Conservation (phyloP, 139 green algal genomes). For the Asterochloris erici region DNA sequence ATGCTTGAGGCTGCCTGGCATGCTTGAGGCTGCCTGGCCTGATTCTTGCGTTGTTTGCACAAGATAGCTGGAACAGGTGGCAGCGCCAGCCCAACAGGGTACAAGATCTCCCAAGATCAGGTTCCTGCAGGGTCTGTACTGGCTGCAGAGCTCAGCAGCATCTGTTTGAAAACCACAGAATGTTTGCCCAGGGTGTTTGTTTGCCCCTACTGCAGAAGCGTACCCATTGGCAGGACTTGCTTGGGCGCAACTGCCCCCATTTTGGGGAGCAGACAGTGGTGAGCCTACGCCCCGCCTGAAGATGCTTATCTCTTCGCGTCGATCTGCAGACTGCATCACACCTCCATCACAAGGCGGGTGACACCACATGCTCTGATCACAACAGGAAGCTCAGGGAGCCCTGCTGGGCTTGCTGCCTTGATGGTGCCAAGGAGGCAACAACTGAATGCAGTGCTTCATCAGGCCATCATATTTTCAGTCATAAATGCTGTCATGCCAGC, state of each 20-base stretch:
- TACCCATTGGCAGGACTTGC: constrained; percentile 45
- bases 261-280: constrained; percentile 35
- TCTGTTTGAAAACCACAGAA: constrained; percentile 9
- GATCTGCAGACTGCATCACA: no score
- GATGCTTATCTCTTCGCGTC: background rate
- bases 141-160: background rate
- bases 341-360: no score
- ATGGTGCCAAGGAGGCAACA: no score
- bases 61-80: background rate
- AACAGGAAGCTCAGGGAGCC: no score
- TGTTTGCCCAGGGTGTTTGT: background rate
- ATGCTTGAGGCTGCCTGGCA: background rate
- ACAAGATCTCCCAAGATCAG: no score
- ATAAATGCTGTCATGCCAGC: no score
- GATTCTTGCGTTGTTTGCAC: background rate
- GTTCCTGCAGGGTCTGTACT: no score
- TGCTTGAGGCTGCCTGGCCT: background rate
- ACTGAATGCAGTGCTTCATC: no score
- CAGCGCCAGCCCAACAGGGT: background rate
- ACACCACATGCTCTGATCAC: no score
- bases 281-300: background rate
- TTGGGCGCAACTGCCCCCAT: constrained; percentile 41
- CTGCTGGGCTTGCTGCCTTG: no score
- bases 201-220: background rate
- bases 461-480: no score